Evolutionary conservation across 2,329 filamentous ascomycete genomes (phyloP), one percentile per base, ranked within the genome.

Genomic region (Phaeosphaeria sp.): DNA sequence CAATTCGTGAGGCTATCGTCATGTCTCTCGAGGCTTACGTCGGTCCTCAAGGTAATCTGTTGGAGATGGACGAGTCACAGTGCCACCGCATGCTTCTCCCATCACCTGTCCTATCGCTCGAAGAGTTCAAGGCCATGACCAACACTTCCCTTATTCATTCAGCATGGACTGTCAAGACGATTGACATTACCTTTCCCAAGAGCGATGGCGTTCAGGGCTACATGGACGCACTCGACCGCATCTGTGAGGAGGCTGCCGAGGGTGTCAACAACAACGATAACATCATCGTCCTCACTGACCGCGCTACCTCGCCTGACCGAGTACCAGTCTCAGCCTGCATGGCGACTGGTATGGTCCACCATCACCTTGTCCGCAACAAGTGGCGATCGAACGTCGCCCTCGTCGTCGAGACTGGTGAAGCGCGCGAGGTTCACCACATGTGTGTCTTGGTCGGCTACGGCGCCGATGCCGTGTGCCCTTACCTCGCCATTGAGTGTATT

Each of bases 21-120:
- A 98, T 98, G 94, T 97, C 94, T 55, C 82, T 98, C 42, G 93
- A 97, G 76, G 96, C 94, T 72, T 98, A 97, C 75, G 91, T 98
- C 67, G 94, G 94, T 49, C 94, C 94, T 46, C 94, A 98, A 79
- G 94, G 94, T 57, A 98, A 98, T 76, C 82, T 98, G 56, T 84
- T 97, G 27, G 93, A 97, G 80, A 97, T 98, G 91, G 90, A 96
- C 71, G 81, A 91, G 56, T 89, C 90, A 25, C 94, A 98, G 78
- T 97, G 93, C 78, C 89, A 90, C 67, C 88, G 94, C 62, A 83
- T 98, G 22, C 86, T 94, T 51, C 85, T 98, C 4, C 92, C 92
- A 42, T 97, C 93, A 57, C 94, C 94, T 33, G 90, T 97, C 60
- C 83, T 98, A 46, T 93, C 91, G 18, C 90, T 96, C 44, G 89